A percentile compares a stretch with the other conserved stretches of the same genome.
These are phyloP conservation scores for Suillus decipiens DNA, from an alignment of 768 basidiomycete species.

Conservation along the genomic window DNA sequence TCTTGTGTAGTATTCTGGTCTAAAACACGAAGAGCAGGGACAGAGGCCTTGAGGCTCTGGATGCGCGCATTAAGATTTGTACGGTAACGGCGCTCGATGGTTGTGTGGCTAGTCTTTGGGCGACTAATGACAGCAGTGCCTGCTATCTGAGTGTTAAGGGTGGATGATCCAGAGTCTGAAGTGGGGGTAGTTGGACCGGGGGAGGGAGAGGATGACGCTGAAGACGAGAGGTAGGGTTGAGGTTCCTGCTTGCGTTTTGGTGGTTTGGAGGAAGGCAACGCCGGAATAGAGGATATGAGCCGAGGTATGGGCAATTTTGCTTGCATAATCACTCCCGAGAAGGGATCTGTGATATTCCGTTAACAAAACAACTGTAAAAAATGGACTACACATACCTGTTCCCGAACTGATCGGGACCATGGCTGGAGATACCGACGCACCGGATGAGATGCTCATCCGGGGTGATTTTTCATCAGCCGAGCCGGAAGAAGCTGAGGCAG, in stretches of 20 bases:
- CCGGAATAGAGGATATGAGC: conserved; percentile 48
- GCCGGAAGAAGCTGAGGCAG: conserved; percentile 29
- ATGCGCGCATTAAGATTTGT: conserved; percentile 89
- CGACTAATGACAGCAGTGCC: conserved; percentile 29
- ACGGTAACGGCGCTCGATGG: conserved; percentile 85
- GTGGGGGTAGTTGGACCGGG: conserved; percentile 35
- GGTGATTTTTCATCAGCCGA: conserved; percentile 26
- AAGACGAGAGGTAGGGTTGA: conserved; percentile 26
- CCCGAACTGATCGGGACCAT: conserved; percentile 37
- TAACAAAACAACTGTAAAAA: no score
- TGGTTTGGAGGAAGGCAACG: conserved; percentile 40
- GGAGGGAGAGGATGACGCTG: conserved; percentile 43
- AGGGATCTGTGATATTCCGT: conserved; percentile 1
- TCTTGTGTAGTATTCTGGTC: conserved; percentile 52
- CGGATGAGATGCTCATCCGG: conserved; percentile 27
- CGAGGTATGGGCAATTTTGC: conserved; percentile 53
- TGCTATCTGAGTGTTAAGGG: background rate
- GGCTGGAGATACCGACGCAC: conserved; percentile 49
- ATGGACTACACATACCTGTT: background rate
- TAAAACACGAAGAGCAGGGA: conserved; percentile 80
- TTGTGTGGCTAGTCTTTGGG: conserved; percentile 88
- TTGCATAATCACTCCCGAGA: conserved; percentile 20
- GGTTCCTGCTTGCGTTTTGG: conserved; percentile 11
- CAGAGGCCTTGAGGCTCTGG: conserved; percentile 74
- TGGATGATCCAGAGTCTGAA: conserved; percentile 23